Evolutionary conservation across 805 yeast genomes (phyloP).

Genomic region (Barnettozyma sucrosica): DNA sequence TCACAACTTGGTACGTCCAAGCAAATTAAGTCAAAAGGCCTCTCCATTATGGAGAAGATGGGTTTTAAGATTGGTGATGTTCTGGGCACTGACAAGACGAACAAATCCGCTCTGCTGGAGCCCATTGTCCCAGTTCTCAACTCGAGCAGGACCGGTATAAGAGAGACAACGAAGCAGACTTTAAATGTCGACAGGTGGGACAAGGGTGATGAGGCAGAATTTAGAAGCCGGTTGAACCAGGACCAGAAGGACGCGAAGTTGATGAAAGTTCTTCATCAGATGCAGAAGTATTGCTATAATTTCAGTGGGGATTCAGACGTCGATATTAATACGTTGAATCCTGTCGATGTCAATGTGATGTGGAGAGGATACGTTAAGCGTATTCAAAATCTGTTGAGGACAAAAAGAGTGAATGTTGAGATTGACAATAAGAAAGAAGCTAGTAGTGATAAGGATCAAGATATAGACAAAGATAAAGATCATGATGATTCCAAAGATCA

Average conservation of each 20-base stretch:
- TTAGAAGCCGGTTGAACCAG: conserved; percentile 18
- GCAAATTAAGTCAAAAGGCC: conserved; percentile 34
- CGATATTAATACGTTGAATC: conserved; percentile 23
- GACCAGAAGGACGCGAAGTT: conserved; percentile 12
- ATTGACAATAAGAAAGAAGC: conserved; percentile 7
- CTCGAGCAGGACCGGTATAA: conserved; percentile 22
- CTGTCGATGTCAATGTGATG: conserved; percentile 32
- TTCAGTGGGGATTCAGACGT: conserved; percentile 29
- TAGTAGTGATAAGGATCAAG: conserved; percentile 8
- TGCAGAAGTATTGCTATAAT: conserved; percentile 39
- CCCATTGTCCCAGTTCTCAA: conserved; percentile 28
- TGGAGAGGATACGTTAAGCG: conserved; percentile 35
- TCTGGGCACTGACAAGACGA: conserved; percentile 31
- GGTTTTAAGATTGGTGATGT: conserved; percentile 46
- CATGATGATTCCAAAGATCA: too few species aligned
- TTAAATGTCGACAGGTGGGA: neutral
- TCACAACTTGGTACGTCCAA: neutral
- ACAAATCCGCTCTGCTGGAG: conserved; percentile 23
- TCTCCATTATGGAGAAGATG: conserved; percentile 53
- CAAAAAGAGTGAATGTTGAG: conserved; percentile 9
- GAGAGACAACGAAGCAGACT: conserved; percentile 14
- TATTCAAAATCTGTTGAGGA: conserved; percentile 12
- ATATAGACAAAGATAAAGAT: too few species aligned
- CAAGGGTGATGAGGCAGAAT: conserved; percentile 14
- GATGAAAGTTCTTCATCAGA: conserved; percentile 19